These are phyloP conservation scores for Umbelopsis vinacea DNA, from an alignment of 192 early-diverging fungal genomes.

Conservation along the genomic window DNA sequence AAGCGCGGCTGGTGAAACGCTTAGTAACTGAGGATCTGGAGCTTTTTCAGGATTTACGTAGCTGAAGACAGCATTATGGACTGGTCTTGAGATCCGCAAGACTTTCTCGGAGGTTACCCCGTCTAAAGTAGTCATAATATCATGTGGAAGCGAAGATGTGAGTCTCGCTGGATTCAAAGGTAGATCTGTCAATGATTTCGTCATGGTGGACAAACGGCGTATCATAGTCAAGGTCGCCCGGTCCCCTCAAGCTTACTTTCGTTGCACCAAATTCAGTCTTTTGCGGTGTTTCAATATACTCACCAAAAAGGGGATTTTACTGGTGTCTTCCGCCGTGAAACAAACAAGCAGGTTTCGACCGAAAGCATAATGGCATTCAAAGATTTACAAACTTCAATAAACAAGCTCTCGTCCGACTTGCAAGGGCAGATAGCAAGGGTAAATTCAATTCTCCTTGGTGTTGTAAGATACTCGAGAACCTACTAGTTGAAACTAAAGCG, in stretches of 20 bases:
- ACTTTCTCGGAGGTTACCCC: conserved; percentile 31
- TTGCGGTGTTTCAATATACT: background rate
- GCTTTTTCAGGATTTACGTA: conserved; percentile 48
- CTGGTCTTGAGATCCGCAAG: conserved; percentile 38
- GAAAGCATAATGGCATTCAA: background rate
- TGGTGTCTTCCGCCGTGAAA: background rate
- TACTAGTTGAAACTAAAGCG: background rate
- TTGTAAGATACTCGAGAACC: background rate
- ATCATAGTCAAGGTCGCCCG: background rate
- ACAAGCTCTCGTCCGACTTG: conserved; percentile 19
- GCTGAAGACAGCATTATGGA: conserved; percentile 47
- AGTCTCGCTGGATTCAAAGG: conserved; percentile 11
- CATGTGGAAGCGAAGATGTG: conserved; percentile 42
- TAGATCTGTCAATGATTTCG: conserved; percentile 18
- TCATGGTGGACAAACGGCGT: conserved; percentile 13
- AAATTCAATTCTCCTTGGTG: background rate
- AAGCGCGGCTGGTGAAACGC: conserved; percentile 35
- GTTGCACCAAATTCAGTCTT: background rate
- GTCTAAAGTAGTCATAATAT: conserved; percentile 36
- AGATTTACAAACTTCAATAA: conserved; percentile 6
- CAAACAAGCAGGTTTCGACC: too few relatives aligned
- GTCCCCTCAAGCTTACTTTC: background rate
- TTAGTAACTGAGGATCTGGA: conserved; percentile 34
- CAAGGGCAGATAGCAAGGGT: conserved; percentile 17
- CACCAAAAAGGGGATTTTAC: background rate